Percentiles rank a stretch among this genome's conserved stretches.
These are phyloP conservation scores for Melaleuca quinquenervia DNA, from an alignment of 345 rosid genomes.

Conservation along the genomic window DNA sequence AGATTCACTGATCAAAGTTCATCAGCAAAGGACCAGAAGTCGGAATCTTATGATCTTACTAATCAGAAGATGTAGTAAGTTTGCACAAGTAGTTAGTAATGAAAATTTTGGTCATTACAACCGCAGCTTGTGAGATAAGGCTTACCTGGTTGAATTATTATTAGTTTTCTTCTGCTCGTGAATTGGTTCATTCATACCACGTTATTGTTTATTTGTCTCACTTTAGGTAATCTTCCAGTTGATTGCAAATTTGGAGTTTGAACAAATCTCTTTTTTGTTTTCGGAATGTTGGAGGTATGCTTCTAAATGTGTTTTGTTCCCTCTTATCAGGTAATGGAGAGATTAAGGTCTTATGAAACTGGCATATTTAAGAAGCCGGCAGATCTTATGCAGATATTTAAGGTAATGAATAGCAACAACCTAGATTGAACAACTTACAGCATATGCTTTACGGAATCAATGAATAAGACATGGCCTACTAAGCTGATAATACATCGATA, in stretches of 20 bases:
- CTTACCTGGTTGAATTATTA: not conserved
- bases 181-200: not conserved
- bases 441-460: not conserved
- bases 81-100: not conserved
- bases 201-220: not conserved
- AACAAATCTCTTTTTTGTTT: not conserved
- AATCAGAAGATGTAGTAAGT: not conserved
- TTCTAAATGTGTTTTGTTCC: not conserved
- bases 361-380: slow-evolving; percentile 85
- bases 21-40: not conserved
- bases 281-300: not conserved
- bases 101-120: not conserved
- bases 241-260: not conserved
- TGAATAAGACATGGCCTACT: not conserved
- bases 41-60: not conserved
- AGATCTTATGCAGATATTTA: slow-evolving; percentile 89
- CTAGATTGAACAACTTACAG: not conserved
- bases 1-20: not conserved
- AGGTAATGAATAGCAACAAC: slow-evolving; percentile 27
- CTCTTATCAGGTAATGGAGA: slow-evolving; percentile 82
- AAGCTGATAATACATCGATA: not conserved
- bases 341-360: slow-evolving; percentile 76
- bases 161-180: not conserved
- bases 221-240: not conserved
- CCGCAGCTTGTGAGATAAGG: not conserved